Base-by-base conservation (phyloP, 2,329 filamentous ascomycete genomes). In the Fusarium succisae region DNA sequence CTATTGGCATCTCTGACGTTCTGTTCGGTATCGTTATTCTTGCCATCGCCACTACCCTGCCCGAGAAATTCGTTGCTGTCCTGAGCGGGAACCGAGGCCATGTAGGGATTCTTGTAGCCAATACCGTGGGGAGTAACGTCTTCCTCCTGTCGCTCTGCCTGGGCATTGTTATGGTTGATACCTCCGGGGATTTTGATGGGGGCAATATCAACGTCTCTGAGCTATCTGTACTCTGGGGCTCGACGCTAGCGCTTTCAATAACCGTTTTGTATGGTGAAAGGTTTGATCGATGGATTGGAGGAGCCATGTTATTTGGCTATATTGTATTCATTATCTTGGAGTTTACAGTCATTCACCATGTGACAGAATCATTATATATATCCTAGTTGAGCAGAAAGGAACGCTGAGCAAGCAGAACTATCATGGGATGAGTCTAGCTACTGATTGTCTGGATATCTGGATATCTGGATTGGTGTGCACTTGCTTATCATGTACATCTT, bases 351-450 rank as follows among this genome's bases (percentile, higher is more conserved):
- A 26, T 53, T 2, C 15, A 18, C 3, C 15, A 12, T 7, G 2
- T 1, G 1, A 22, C 2, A 7, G 8, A 38, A 3, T 13, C 5
- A 2, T 22, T 2, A 15, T 30, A n/a, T 24, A 3, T 2, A 2
- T 14, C 7, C 3, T 8, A 18, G 12, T 18, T 4, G 17, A 45
- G 0, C 8, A 3, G 2, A 28, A 26, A 13, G 5, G 8, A 13
- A n/a, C 9, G 0, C 5, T 45, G 12, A 22, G 18, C 5, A 57
- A 20, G 9, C 3, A 26, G 7, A 13, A 57, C 13, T 45, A 3
- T 48, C 8, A 11, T 26, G 1, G 3, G 17, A 47, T 20, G 11
- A 47, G 9, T 7, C 20, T 5, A 20, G 17, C 3, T 3, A 6
- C 17, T 20, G 37, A 13, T 30, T 30, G 28, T 30, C 28, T 30